Base-by-base conservation (phyloP, 2,329 filamentous ascomycete species). In the Geosmithia morbida region DNA sequence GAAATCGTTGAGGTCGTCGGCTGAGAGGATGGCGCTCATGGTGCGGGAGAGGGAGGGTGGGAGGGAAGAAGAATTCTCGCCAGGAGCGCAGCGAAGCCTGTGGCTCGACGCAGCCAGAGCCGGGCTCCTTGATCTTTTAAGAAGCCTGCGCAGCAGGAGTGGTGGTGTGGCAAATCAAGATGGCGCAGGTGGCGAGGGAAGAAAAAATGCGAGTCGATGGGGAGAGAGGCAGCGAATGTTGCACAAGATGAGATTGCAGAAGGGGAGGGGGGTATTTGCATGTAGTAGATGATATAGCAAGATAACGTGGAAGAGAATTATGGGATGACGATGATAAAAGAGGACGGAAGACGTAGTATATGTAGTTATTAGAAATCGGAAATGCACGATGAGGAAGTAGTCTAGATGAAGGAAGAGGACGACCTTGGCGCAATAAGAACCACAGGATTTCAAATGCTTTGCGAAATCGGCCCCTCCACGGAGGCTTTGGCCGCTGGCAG, bases 1-100 rank as follows among this genome's bases (percentile, higher is more conserved):
- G 69, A 98, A 98, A 72, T 98, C 92, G 72, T 98, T 98, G 51
- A 98, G 74, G 64, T 96, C 89, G 70, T 98, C 90, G 59, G 85
- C 83, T 48, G 89, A 97, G 58, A 98, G 83, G 59, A 98, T 98
- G 52, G 92, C 92, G 62, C 88, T 95, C 92, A 98, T 98, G 52
- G 63, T 71, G 54, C 4, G 4, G 3, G 33, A 7, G 33, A 37
- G 14, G 33, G 14, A 37, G 11, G 6, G 13, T 37, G 13, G 10
- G 11, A 37, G 13, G 11, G 33, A 13, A 37, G 3, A 16, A 37
- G 14, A 16, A 16, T 30, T 30, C 29, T 11, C 29, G 29, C 11
- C 29, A 30, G 33, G 11, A 37, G 33, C 33, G 33, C 13, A 13
- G n/a, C 40, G 40, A 20, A 18, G n/a, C 19, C 40, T 41, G n/a